These are phyloP conservation scores for Biscogniauxia marginata DNA, from an alignment of 2,329 filamentous ascomycete species.

Conservation along the genomic window DNA sequence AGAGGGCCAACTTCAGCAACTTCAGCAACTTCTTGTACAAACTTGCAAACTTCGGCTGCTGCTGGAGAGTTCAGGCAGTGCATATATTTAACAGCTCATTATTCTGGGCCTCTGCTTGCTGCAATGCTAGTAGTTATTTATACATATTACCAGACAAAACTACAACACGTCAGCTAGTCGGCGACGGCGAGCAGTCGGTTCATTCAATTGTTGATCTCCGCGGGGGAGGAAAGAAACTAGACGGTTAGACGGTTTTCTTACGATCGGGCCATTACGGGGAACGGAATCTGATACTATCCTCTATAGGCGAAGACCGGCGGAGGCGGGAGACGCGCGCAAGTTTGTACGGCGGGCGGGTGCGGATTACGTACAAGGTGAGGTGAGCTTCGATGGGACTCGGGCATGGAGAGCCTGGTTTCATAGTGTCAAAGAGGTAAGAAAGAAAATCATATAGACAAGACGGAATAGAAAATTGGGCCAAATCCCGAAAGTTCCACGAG, in stretches of 20 bases:
- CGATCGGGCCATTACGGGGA: neutral
- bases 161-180: too few species aligned
- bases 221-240: too few species aligned
- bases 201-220: neutral
- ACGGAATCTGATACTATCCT: neutral
- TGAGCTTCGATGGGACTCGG: too few species aligned
- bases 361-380: neutral
- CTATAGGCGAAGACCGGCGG: neutral
- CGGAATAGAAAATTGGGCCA: slow-evolving; percentile 2
- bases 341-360: neutral
- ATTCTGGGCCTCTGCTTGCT: too few species aligned
- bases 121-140: neutral
- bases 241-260: neutral
- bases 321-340: neutral
- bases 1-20: neutral
- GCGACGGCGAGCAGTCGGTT: too few species aligned
- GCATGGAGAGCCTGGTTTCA: too few species aligned
- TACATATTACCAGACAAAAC: neutral
- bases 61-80: too few species aligned
- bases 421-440: neutral
- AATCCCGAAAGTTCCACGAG: slow-evolving; percentile 16
- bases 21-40: too few species aligned
- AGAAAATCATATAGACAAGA: neutral
- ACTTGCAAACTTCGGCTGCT: too few species aligned
- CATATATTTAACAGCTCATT: too few species aligned